Evolutionary conservation across 768 basidiomycete genomes (phyloP).

Genomic region (Phylloporus rhodoxanthus): DNA sequence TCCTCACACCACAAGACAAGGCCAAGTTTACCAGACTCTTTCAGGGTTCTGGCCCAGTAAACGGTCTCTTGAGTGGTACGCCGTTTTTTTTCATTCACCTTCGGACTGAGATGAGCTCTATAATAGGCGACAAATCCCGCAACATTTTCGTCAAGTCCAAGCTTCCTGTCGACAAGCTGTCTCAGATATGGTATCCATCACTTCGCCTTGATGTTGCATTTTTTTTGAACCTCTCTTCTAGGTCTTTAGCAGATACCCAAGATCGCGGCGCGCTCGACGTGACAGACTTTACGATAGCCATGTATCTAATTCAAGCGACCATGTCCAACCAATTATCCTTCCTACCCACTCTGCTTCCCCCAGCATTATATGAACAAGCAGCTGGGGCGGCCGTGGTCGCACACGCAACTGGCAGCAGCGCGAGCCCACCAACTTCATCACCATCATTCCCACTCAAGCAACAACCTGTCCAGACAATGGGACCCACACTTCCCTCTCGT

Average conservation of each 20-base stretch:
- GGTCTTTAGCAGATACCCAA: conserved; percentile 94
- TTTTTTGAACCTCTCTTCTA: conserved; percentile 26
- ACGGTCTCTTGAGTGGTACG: conserved; percentile 75
- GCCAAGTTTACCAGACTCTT: conserved; percentile 81
- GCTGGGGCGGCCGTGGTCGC: conserved; percentile 37
- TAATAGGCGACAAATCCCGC: conserved; percentile 76
- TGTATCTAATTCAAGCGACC: conserved; percentile 91
- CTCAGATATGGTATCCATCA: conserved; percentile 78
- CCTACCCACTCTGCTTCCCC: conserved; percentile 72
- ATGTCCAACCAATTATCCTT: conserved; percentile 75
- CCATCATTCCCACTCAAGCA: conserved; percentile 48
- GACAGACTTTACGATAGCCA: conserved; percentile 89
- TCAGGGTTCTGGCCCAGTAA: conserved; percentile 58
- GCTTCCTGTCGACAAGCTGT: conserved; percentile 77
- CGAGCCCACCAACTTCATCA: conserved; percentile 45
- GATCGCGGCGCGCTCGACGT: conserved; percentile 83
- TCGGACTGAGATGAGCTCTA: background rate
- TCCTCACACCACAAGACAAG: conserved; percentile 73
- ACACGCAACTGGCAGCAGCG: conserved; percentile 57
- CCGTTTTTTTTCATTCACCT: background rate
- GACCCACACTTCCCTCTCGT: conserved; percentile 22
- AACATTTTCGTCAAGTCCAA: conserved; percentile 90
- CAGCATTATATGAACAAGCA: conserved; percentile 82
- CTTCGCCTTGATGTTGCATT: background rate
- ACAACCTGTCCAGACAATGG: conserved; percentile 48